phyloP scores from a whole-genome alignment of 176 grass and related monocot species.

The Lolium rigidum region DNA sequence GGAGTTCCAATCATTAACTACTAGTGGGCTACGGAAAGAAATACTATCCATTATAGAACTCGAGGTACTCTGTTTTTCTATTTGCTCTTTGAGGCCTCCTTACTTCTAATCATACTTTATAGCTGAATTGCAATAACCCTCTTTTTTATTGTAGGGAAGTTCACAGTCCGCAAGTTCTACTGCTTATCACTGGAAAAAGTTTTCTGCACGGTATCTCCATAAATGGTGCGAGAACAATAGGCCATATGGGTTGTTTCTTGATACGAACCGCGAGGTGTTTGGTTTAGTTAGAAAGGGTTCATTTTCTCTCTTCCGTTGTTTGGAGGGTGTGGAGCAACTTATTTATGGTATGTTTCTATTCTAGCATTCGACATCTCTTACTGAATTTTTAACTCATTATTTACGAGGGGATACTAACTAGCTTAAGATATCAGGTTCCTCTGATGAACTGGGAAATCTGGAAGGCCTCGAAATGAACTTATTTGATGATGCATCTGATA shows the following conservation, averaged over 20 bases:
- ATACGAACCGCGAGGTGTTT: constrained; percentile 67
- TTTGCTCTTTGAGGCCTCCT: constrained; percentile 27
- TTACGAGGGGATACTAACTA: constrained; percentile 32
- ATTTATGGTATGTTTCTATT: constrained; percentile 71
- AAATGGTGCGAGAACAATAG: constrained; percentile 75
- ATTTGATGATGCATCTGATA: constrained; percentile 52
- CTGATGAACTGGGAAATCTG: constrained; percentile 54
- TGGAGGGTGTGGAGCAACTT: constrained; percentile 75
- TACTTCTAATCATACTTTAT: constrained; percentile 35
- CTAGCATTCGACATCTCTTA: constrained; percentile 33
- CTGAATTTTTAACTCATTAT: constrained; percentile 28
- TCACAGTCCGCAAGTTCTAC: constrained; percentile 55
- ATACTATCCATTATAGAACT: constrained; percentile 83
- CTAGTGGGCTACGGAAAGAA: constrained; percentile 81
- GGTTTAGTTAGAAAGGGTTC: constrained; percentile 93
- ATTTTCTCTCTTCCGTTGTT: constrained; percentile 86
- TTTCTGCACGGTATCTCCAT: constrained; percentile 75
- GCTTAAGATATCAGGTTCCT: constrained; percentile 66
- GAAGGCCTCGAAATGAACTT: constrained; percentile 41
- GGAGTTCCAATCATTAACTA: constrained; percentile 82
- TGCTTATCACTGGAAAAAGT: constrained; percentile 87
- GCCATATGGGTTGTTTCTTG: constrained; percentile 86
- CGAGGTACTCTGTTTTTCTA: constrained; percentile 54
- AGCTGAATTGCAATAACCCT: constrained; percentile 32
- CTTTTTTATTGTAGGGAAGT: constrained; percentile 66